A percentile compares a stretch with the other conserved stretches of the same genome.
These are phyloP conservation scores for Fragaria ananassa DNA, from an alignment of 306 rosid species.

Conservation along the genomic window DNA sequence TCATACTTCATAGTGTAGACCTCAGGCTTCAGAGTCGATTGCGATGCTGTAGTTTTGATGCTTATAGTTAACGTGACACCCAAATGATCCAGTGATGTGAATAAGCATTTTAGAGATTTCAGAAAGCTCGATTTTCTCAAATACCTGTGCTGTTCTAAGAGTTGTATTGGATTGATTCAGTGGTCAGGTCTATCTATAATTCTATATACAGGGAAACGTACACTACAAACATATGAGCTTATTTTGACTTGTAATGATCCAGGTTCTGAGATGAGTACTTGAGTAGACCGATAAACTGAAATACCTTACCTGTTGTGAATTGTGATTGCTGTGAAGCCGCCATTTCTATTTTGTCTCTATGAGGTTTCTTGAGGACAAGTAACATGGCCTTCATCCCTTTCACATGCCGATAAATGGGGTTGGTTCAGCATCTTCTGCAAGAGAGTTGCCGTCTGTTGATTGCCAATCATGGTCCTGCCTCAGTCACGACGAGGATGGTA, in stretches of 20 bases:
- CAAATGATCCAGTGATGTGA: not conserved
- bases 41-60: not conserved
- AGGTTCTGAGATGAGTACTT: constrained; percentile 6
- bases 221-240: not conserved
- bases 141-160: not conserved
- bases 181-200: not conserved
- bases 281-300: constrained; percentile 18
- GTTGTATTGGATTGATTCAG: not conserved
- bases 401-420: constrained; percentile 41
- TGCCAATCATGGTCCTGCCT: constrained; percentile 24
- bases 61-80: not conserved
- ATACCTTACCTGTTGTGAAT: constrained; percentile 5
- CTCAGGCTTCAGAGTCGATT: not conserved
- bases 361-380: constrained; percentile 37
- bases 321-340: constrained; percentile 19
- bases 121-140: not conserved
- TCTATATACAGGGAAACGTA: constrained; percentile 1
- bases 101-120: not conserved
- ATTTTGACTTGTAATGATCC: not conserved
- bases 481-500: constrained; percentile 32
- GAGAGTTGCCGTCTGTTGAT: constrained; percentile 21
- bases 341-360: constrained; percentile 32
- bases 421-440: constrained; percentile 27
- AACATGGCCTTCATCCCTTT: constrained; percentile 43
- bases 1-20: not conserved